These are phyloP conservation scores for Camellia sinensis DNA, from an alignment of 148 eudicot genomes.

Conservation along the genomic window DNA sequence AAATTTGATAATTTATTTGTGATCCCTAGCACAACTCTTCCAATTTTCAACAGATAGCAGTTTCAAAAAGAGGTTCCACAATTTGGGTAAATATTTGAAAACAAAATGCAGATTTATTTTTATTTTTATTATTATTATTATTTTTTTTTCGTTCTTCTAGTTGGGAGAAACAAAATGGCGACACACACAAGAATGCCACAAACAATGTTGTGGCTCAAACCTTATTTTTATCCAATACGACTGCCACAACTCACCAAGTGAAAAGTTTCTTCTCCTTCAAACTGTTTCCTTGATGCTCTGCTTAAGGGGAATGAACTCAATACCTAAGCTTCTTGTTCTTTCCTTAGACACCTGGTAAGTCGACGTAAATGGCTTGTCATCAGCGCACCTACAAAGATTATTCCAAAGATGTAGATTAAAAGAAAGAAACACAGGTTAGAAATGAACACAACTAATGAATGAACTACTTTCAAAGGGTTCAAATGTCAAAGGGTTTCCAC, in stretches of 20 bases:
- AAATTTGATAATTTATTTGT: too few relatives aligned
- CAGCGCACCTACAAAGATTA: slow-evolving; percentile 50
- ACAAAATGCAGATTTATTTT: too few relatives aligned
- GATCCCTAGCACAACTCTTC: too few relatives aligned
- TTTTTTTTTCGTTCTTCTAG: too few relatives aligned
- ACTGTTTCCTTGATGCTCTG: slow-evolving; percentile 58
- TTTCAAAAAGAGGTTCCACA: not conserved
- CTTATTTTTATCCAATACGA: too few relatives aligned
- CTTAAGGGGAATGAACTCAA: slow-evolving; percentile 47
- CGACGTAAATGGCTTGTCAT: slow-evolving; percentile 41
- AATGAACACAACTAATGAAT: not conserved
- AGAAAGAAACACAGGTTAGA: not conserved
- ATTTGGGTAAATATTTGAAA: too few relatives aligned
- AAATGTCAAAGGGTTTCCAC: too few relatives aligned
- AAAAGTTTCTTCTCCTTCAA: slow-evolving; percentile 57
- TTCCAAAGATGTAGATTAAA: not conserved
- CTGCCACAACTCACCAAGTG: not conserved
- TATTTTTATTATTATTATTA: too few relatives aligned
- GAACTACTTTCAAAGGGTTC: not conserved
- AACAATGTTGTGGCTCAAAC: too few relatives aligned
- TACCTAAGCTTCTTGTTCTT: slow-evolving; percentile 48
- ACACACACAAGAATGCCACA: too few relatives aligned
- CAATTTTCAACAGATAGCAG: not conserved
- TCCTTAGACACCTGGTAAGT: slow-evolving; percentile 48
- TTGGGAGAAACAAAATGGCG: too few relatives aligned